Base-by-base conservation (phyloP, 192 early-diverging fungal species). In the Chytriomyces sp. region DNA sequence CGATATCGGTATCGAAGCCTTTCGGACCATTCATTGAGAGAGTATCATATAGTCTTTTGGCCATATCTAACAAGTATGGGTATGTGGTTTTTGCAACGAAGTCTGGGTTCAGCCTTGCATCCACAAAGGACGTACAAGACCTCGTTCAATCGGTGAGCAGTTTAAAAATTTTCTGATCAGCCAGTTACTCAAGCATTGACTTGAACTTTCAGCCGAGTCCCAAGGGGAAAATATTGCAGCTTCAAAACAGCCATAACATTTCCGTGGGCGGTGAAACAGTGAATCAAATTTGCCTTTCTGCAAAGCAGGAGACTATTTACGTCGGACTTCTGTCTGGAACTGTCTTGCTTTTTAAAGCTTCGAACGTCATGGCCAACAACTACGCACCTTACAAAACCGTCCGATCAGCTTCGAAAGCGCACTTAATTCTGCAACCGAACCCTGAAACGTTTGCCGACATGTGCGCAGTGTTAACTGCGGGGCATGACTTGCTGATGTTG, bases 21-120 rank as follows among this genome's bases (percentile, higher is more conserved):
- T 35, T 35, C 35, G 35, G 35, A 35, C 35, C 35, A 2, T 35
- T 35, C 35, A 35, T 35, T 10, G 73, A 75, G 7, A 64, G 48
- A 20, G 45, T 10, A 11, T 7, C 66, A 35, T 65, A 75, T 64
- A 43, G 43, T 48, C 61, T 75, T 7, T 45, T 75, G 23, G 73
- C 73, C 9, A 44, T 75, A 60, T 75, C 73, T 5, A 75, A 75
- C 73, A 75, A 66, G 48, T 75, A 65, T 75, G 73, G 73, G 9
- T 75, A 75, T 35, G 73, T 66, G 44, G 73, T 75, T 16, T 75
- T 64, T 64, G 73, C 18, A 18, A 75, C 73, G 23, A 24, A 46
- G 7, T 23, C 7, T 73, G 78, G 78, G 35, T 79, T 79, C 60
- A 63, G 60, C 8, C 68, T 72, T 44, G 50, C 48, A n/a, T 53